Evolutionary conservation across 176 grass and related monocot genomes (phyloP).

Genomic region (Carex parvula): DNA sequence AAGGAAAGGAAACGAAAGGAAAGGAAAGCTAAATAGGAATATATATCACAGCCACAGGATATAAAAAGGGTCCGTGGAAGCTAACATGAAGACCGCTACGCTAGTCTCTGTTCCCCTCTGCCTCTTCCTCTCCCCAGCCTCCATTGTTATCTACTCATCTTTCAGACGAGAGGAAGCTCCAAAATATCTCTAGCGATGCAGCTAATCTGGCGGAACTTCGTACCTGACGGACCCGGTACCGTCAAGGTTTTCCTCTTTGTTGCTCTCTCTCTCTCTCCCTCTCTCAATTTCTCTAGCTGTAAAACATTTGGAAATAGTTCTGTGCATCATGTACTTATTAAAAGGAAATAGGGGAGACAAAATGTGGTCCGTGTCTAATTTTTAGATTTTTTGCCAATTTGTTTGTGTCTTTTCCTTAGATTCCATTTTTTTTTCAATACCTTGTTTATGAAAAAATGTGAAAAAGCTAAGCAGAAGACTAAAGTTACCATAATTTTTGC

Average conservation of each 20-base stretch:
- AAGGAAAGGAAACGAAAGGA: background rate
- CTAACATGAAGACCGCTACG: background rate
- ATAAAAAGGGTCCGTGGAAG: background rate
- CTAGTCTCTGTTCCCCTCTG: background rate
- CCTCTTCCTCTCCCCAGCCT: background rate
- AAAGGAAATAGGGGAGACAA: background rate
- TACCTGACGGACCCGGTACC: conserved; percentile 58
- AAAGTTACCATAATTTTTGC: background rate
- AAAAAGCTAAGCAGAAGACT: background rate
- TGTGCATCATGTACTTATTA: background rate
- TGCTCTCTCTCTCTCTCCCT: too few relatives aligned
- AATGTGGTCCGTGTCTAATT: background rate
- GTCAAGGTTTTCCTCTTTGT: conserved; percentile 45
- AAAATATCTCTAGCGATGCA: conserved; percentile 39
- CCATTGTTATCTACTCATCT: background rate
- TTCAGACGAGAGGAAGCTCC: too few relatives aligned
- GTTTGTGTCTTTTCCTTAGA: background rate
- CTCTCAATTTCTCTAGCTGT: conserved; percentile 2
- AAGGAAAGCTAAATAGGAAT: background rate
- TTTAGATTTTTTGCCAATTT: background rate
- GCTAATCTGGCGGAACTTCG: conserved; percentile 45
- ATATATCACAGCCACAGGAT: background rate
- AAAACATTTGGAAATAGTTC: background rate
- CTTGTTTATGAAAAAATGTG: background rate
- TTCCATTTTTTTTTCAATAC: background rate